phyloP scores from a whole-genome alignment of 164 flowering plant species.

The Vitis labrusca region DNA sequence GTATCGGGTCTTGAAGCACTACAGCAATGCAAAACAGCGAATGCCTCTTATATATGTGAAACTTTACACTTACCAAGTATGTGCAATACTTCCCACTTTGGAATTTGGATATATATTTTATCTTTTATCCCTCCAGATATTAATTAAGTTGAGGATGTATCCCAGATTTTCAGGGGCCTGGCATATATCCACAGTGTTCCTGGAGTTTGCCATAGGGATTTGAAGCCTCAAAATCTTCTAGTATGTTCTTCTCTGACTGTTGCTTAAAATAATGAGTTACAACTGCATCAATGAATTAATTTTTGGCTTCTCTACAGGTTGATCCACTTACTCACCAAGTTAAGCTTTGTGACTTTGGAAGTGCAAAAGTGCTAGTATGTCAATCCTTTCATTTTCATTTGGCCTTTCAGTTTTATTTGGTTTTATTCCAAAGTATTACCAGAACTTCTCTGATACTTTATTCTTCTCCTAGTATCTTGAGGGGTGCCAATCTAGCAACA shows the following conservation, averaged over 20 bases:
- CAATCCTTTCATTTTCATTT: not conserved
- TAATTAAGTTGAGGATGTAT: not conserved
- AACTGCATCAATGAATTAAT: not conserved
- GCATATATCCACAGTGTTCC: constrained; percentile 58
- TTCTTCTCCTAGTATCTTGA: too few species aligned
- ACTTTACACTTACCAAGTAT: constrained; percentile 62
- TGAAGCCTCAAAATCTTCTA: constrained; percentile 71
- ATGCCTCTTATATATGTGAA: constrained; percentile 67
- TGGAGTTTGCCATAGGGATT: constrained; percentile 72
- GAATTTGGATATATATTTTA: not conserved
- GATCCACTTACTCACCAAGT: constrained; percentile 49
- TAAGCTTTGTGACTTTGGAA: constrained; percentile 50
- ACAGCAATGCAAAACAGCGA: constrained; percentile 54
- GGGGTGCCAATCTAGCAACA: too few species aligned
- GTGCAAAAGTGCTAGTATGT: constrained; percentile 45
- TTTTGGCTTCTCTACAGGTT: constrained; percentile 29
- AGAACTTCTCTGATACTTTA: too few species aligned
- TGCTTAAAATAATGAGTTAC: too few species aligned
- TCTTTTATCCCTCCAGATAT: not conserved
- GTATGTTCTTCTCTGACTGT: constrained; percentile 28
- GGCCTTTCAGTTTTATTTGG: not conserved
- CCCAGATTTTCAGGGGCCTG: constrained; percentile 63
- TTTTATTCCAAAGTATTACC: not conserved
- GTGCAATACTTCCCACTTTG: not conserved
- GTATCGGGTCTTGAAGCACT: constrained; percentile 58